Conservation (phyloP, 768 basidiomycete genomes). For the Boletellus emodensis region DNA sequence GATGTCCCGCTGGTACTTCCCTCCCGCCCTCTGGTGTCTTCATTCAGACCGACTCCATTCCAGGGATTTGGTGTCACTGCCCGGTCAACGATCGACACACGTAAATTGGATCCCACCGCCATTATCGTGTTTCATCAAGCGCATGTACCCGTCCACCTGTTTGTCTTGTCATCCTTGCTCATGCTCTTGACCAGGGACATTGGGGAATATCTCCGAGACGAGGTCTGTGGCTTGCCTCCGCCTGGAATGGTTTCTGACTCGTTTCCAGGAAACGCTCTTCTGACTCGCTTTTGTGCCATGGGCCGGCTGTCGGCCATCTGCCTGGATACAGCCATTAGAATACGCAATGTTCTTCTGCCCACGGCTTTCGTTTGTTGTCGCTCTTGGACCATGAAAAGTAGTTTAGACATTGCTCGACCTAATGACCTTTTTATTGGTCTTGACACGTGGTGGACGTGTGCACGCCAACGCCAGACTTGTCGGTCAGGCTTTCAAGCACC, state of each 20-base stretch:
- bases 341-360: no score
- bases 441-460: background rate
- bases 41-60: constrained; percentile 5
- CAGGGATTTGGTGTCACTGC: constrained; percentile 99
- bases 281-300: constrained; percentile 30
- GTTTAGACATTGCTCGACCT: constrained; percentile 17
- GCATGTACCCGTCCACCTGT: constrained; percentile 35
- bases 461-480: constrained; percentile 1
- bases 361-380: background rate
- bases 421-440: background rate
- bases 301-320: constrained; percentile 15
- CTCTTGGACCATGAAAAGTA: constrained; percentile 26
- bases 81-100: constrained; percentile 89
- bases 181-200: constrained; percentile 63
- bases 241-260: constrained; percentile 11
- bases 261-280: constrained; percentile 71
- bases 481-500: background rate
- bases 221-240: constrained; percentile 44
- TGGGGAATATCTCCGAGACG: constrained; percentile 96
- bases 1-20: constrained; percentile 80
- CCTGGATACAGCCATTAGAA: no score
- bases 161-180: constrained; percentile 2
- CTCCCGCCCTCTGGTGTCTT: background rate
- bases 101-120: constrained; percentile 94
- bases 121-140: constrained; percentile 99